phyloP scores from a whole-genome alignment of 768 basidiomycete genomes.

The Boletus insuetus region DNA sequence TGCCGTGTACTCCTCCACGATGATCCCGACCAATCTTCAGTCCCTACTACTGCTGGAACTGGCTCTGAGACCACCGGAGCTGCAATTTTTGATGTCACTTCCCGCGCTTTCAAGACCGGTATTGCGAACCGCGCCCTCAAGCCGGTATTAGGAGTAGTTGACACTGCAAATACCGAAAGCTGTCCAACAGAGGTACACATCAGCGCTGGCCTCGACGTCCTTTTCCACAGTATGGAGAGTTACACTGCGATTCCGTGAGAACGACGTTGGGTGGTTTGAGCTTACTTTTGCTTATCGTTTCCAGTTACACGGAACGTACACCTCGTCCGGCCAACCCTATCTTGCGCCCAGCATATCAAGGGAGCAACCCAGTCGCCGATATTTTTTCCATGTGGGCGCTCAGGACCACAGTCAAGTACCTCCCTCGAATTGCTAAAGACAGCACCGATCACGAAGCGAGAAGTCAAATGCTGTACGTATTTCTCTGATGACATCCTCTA shows the following conservation, averaged over 20 bases:
- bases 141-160: constrained; percentile 82
- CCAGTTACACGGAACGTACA: constrained; percentile 83
- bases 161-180: constrained; percentile 86
- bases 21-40: constrained; percentile 26
- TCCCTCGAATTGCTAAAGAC: constrained; percentile 84
- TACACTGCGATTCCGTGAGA: constrained; percentile 90
- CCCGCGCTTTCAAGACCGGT: constrained; percentile 92
- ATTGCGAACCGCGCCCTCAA: constrained; percentile 92
- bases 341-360: constrained; percentile 88
- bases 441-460: constrained; percentile 78
- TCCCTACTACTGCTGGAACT: constrained; percentile 81
- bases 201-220: constrained; percentile 89
- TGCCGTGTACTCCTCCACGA: not conserved
- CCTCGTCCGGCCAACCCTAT: constrained; percentile 91
- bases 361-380: constrained; percentile 91
- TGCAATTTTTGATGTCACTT: constrained; percentile 91
- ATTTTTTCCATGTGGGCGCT: constrained; percentile 96
- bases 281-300: constrained; percentile 6
- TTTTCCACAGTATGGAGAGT: constrained; percentile 95
- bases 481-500: not conserved
- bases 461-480: constrained; percentile 81
- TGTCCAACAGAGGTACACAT: constrained; percentile 94
- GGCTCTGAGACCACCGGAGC: constrained; percentile 95
- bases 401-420: constrained; percentile 80
- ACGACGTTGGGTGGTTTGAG: not conserved